Base-by-base conservation (phyloP, 441 rosid species). In the Kokia cookei region DNA sequence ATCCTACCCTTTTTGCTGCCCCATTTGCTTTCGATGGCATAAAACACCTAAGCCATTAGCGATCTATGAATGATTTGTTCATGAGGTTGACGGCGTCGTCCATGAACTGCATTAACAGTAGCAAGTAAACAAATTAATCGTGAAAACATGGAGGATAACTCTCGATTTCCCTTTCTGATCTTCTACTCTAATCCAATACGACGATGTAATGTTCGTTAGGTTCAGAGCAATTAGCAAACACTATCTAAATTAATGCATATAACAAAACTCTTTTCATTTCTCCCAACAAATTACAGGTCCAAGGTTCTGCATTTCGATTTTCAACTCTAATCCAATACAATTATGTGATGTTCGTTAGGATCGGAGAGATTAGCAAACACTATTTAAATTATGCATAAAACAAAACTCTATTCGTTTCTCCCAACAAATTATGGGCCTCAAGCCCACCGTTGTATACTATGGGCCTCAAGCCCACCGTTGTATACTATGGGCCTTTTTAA, bases 21-120 rank as follows among this genome's bases (percentile, higher is more conserved):
- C 43, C 58, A 72, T 60, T 14, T 50, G 57, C 63, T 72, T 72
- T 65, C 58, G 13, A 27, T 17, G 66, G 50, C 65, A 9, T 14
- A 69, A 68, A 26, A 63, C 2, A 45, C 55, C 61, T 27, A 22
- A 42, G 37, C 75, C 37, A 59, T 84, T 82, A 83, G 74, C 93
- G 93, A 80, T 92, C 97, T 13, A 87, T 83, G 80, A 93, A 93
- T 2, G 97, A 92, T 81, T 92, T 90, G 83, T 93, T 84, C 97
- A 93, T 93, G 80, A 93, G 87, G 80, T 84, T 79, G 26, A 90
- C 92, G 12, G 96, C 98, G 14, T 89, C 83, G 51, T 93, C 98
- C 98, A 93, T 87, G 81, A 92, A 92, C 97, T 93, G 91, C 88
- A 89, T 12, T 65, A 27, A 60, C 64, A 82, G 65, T 45, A 76